phyloP scores from a whole-genome alignment of 1,284 basidiomycete species.

The Schizopora paradoxa region DNA sequence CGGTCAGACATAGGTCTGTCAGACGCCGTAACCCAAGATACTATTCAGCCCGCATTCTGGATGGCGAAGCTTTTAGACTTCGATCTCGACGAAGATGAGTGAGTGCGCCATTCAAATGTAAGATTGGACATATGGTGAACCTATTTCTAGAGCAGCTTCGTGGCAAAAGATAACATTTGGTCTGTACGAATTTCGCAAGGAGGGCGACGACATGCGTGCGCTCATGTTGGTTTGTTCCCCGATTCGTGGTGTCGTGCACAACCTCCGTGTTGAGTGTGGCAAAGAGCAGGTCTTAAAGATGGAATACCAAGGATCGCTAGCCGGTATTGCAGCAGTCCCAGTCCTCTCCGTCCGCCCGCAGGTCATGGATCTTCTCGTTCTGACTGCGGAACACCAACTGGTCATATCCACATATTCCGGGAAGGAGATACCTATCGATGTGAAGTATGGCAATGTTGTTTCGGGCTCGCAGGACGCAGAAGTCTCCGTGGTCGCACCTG shows the following conservation, averaged over 20 bases:
- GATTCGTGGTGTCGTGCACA: constrained; percentile 34
- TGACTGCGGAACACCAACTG: constrained; percentile 48
- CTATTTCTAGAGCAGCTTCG: constrained; percentile 29
- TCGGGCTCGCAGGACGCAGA: constrained; percentile 14
- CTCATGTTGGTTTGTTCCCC: constrained; percentile 57
- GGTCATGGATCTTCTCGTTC: constrained; percentile 63
- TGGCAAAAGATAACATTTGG: constrained; percentile 49
- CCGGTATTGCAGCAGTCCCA: constrained; percentile 50
- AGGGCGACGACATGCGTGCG: constrained; percentile 44
- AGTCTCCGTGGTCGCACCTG: constrained; percentile 19
- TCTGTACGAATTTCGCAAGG: constrained; percentile 63
- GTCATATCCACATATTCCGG: constrained; percentile 57
- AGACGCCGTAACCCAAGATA: constrained; percentile 48
- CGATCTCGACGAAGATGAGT: constrained; percentile 47
- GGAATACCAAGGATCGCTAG: constrained; percentile 30
- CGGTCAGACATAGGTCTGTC: constrained; percentile 28
- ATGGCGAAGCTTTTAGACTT: constrained; percentile 53
- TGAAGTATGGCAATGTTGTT: constrained; percentile 23
- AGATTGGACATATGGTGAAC: constrained; percentile 7
- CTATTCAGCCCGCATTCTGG: constrained; percentile 67
- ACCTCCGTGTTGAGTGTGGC: constrained; percentile 35
- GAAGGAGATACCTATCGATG: constrained; percentile 39
- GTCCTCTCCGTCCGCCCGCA: constrained; percentile 56
- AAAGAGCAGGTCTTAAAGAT: constrained; percentile 41
- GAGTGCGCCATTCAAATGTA: constrained; percentile 28